Conservation (phyloP, 2,329 filamentous ascomycete genomes). For the Lasiodiplodia hormozganensis region DNA sequence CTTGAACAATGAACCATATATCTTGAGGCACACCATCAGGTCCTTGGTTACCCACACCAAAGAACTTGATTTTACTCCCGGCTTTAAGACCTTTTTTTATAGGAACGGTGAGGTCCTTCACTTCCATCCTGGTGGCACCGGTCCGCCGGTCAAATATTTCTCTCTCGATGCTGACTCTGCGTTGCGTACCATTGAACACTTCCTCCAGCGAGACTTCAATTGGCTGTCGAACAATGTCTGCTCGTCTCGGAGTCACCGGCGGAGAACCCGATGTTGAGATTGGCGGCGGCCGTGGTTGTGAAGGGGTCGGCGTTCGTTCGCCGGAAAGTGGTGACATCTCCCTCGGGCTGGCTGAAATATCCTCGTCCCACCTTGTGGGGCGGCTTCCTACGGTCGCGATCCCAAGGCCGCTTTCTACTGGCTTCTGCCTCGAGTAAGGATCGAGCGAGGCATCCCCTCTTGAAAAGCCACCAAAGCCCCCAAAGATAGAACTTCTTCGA, state of each 20-base stretch:
- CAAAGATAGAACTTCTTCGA: not conserved
- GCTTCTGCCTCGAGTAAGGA: not conserved
- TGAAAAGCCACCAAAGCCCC: not conserved
- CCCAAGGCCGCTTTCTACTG: not conserved
- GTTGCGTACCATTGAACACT: slow-evolving; percentile 82
- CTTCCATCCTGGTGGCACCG: slow-evolving; percentile 83
- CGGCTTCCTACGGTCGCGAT: not conserved
- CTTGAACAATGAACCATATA: slow-evolving; percentile 90
- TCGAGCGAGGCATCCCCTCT: not conserved
- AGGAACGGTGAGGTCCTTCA: slow-evolving; percentile 89
- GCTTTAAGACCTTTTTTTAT: slow-evolving; percentile 96
- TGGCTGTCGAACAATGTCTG: slow-evolving; percentile 78
- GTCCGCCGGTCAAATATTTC: slow-evolving; percentile 85
- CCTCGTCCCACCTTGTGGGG: not conserved
- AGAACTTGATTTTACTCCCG: slow-evolving; percentile 98
- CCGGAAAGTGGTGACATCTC: slow-evolving; percentile 10
- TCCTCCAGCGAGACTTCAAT: slow-evolving; percentile 86
- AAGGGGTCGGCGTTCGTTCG: not conserved
- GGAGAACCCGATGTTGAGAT: not conserved
- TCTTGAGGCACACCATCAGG: slow-evolving; percentile 90
- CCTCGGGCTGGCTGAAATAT: slow-evolving; percentile 7
- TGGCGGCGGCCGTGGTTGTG: not conserved
- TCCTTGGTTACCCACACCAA: slow-evolving; percentile 95
- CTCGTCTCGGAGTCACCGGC: not conserved
- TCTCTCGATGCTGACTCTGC: slow-evolving; percentile 98